These are phyloP conservation scores for Leucosporidium creatinivorum DNA, from an alignment of 768 basidiomycete species.

Conservation along the genomic window DNA sequence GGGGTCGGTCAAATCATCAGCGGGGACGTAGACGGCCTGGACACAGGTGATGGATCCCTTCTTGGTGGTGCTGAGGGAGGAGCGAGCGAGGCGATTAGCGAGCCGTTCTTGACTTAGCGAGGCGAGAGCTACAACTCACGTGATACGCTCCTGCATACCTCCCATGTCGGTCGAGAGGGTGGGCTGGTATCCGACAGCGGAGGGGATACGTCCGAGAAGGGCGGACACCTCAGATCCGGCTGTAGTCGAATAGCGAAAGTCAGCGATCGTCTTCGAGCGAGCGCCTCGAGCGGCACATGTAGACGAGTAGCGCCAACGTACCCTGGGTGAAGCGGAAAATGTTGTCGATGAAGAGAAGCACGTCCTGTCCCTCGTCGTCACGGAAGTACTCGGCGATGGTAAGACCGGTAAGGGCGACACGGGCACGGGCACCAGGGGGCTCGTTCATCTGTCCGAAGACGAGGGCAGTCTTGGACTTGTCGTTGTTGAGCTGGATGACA, in stretches of 20 bases:
- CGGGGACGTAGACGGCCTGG: constrained; percentile 99
- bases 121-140: background rate
- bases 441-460: constrained; percentile 99
- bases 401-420: constrained; percentile 97
- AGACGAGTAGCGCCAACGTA: background rate
- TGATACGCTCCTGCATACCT: constrained; percentile 99
- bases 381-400: constrained; percentile 99
- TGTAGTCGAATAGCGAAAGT: background rate
- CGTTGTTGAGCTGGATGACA: constrained; percentile 99
- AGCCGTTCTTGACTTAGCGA: background rate
- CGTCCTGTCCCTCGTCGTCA: constrained; percentile 99
- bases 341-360: constrained; percentile 99
- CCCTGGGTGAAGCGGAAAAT: constrained; percentile 99
- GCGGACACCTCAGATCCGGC: constrained; percentile 99
- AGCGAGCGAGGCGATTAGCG: background rate
- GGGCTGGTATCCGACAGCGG: constrained; percentile 99
- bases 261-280: background rate
- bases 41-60: constrained; percentile 99
- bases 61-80: constrained; percentile 78
- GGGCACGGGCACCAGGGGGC: constrained; percentile 99
- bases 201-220: constrained; percentile 98
- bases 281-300: background rate
- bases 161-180: constrained; percentile 99
- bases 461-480: constrained; percentile 94
- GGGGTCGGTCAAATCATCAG: constrained; percentile 99